Percentiles rank a stretch among this genome's conserved stretches.
These are phyloP conservation scores for Blastomyces gilchristii DNA, from an alignment of 2,329 filamentous ascomycete species.

Conservation along the genomic window DNA sequence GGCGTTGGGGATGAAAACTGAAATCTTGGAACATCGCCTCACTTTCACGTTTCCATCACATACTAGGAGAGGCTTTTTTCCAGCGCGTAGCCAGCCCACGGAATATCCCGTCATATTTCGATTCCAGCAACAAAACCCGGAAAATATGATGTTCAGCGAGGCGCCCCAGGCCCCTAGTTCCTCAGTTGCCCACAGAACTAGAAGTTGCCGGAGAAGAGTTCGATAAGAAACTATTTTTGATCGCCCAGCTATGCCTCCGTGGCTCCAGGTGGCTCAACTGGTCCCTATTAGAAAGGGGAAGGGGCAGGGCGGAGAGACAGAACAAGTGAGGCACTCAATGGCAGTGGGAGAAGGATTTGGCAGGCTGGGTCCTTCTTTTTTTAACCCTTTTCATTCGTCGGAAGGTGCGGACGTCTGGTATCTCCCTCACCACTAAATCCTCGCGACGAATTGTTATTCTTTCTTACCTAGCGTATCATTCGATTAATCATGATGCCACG, in stretches of 20 bases:
- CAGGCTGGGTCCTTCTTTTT: neutral
- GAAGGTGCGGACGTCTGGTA: neutral
- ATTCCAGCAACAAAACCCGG: neutral
- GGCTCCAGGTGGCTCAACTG: neutral
- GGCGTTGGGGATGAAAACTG: neutral
- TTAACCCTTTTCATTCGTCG: neutral
- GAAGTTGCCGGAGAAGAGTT: neutral
- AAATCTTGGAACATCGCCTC: conserved; percentile 3
- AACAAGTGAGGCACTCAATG: conserved; percentile 1
- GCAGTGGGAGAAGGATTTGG: neutral
- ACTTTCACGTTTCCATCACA: neutral
- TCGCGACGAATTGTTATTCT: neutral
- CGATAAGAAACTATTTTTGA: neutral
- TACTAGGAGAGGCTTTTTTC: neutral
- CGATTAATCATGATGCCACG: neutral
- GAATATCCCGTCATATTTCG: neutral
- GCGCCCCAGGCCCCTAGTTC: neutral
- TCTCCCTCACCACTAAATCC: neutral
- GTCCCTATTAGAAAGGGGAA: neutral
- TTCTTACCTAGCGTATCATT: neutral
- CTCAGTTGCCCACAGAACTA: neutral
- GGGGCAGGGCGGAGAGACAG: too few species aligned
- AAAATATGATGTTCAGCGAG: neutral
- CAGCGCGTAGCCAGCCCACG: neutral
- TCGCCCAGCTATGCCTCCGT: neutral